Conservation (phyloP, 2,329 filamentous ascomycete species). For the Bimuria novae-zelandiae region DNA sequence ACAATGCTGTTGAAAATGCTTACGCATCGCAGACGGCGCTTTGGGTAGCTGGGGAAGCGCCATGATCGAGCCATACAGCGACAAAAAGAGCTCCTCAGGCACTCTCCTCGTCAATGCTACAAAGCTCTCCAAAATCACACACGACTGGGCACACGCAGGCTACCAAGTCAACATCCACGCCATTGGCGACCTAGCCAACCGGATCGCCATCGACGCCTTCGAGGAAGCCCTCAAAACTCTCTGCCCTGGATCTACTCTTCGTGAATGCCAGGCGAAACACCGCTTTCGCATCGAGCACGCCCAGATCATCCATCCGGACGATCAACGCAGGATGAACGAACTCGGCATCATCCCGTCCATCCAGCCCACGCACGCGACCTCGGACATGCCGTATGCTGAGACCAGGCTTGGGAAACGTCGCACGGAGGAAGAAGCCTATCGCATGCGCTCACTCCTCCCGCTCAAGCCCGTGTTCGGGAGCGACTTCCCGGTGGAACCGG, state of each 20-base stretch:
- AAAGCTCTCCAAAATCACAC: conserved; percentile 58
- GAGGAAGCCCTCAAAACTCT: conserved; percentile 59
- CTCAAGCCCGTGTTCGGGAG: conserved; percentile 64
- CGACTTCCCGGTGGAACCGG: conserved; percentile 74
- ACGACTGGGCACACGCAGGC: conserved; percentile 62
- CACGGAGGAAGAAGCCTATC: conserved; percentile 63
- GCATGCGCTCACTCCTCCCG: conserved; percentile 66
- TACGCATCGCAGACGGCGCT: conserved; percentile 61
- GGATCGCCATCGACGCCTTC: conserved; percentile 67
- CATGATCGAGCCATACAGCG: conserved; percentile 71
- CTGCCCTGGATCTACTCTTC: conserved; percentile 51
- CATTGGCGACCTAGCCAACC: conserved; percentile 72
- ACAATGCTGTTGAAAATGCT: conserved; percentile 1
- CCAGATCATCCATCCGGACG: conserved; percentile 70
- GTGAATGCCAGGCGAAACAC: conserved; percentile 58
- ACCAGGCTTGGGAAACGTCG: conserved; percentile 62
- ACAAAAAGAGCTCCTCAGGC: conserved; percentile 64
- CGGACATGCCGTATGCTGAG: conserved; percentile 70
- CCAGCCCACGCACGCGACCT: conserved; percentile 73
- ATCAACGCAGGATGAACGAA: conserved; percentile 63
- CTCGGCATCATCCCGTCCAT: conserved; percentile 70
- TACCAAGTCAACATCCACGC: conserved; percentile 75
- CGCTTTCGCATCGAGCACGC: conserved; percentile 73
- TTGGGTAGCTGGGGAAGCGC: conserved; percentile 74
- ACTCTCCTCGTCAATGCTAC: conserved; percentile 70